Base-by-base conservation (phyloP, 352 stramenopile species). In the Globisporangium acanthophoron region DNA sequence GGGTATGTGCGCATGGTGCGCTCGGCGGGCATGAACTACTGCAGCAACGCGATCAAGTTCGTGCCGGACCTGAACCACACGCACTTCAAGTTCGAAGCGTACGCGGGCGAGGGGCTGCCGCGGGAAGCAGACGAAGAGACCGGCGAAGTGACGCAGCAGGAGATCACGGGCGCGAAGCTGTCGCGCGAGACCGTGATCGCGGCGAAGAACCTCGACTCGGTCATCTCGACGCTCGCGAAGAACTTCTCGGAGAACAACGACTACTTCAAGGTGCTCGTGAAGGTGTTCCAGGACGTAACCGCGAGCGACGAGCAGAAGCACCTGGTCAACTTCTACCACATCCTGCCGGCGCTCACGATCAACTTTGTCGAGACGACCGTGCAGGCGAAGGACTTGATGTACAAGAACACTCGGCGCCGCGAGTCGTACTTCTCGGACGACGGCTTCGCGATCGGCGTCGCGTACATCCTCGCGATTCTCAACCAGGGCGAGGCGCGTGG, bases 371-470 rank as follows among this genome's bases (percentile, higher is more conserved):
- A 95, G 64, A 94, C 82, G 20, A 91, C 83, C 35, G 85, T 95
- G 31, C 85, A 95, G 66, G 85, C 84, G 12, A 98, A 98, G 70
- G 94, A 98, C 65, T 78, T 96, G 47, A 97, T 98, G 90, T 96
- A 97, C 73, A 98, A 97, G 78, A 96, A 96, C 65, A 96, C 90
- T 24, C 80, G 86, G 7, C 78, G 81, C n/a, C 82, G 85, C 24
- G 92, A 97, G 70, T 97, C 92, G 43, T 98, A 98, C 66, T 98
- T 97, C 61, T 92, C 89, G 12, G 93, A 98, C 71, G 95, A 98
- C 67, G 95, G 95, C 5, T 98, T 98, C 73, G 90, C 93, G 35
- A 92, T 98, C 27, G 95, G 95, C 8, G 65, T 98, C 47, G 91
- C 92, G 5, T 98, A 98, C 66, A 88, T 97, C 24, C 74, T 98